phyloP scores from a whole-genome alignment of 2,329 filamentous ascomycete species.

The Tolypocladium amazonense region DNA sequence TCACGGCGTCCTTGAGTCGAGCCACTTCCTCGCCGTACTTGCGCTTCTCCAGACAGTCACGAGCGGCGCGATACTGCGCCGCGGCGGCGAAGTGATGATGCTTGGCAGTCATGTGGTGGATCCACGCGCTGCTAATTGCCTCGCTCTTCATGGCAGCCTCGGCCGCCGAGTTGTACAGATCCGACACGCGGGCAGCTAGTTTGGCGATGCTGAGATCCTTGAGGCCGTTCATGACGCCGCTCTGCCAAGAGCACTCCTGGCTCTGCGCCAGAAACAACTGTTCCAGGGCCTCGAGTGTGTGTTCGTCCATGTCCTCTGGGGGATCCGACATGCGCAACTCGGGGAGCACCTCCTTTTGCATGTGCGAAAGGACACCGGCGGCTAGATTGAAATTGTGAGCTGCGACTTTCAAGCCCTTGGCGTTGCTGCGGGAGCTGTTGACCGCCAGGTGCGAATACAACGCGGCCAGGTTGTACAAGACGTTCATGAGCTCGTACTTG shows the following conservation, averaged over 20 bases:
- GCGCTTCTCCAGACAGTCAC: conserved; percentile 84
- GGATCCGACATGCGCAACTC: conserved; percentile 72
- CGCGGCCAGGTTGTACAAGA: conserved; percentile 86
- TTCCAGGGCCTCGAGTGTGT: conserved; percentile 74
- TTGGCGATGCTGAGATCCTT: conserved; percentile 91
- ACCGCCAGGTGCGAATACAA: conserved; percentile 89
- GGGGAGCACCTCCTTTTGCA: conserved; percentile 67
- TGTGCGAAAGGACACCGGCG: conserved; percentile 71
- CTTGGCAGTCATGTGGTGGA: conserved; percentile 94
- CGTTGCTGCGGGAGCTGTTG: conserved; percentile 63
- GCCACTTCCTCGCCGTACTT: conserved; percentile 95
- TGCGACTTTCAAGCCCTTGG: conserved; percentile 77
- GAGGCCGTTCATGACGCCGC: conserved; percentile 85
- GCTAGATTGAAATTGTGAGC: conserved; percentile 84
- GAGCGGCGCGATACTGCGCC: conserved; percentile 83
- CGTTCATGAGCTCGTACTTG: conserved; percentile 79
- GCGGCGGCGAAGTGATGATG: conserved; percentile 95
- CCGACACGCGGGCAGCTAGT: conserved; percentile 78
- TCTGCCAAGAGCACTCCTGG: conserved; percentile 97
- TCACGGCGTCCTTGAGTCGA: conserved; percentile 68
- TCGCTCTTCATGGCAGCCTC: conserved; percentile 84
- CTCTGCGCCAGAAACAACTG: conserved; percentile 83
- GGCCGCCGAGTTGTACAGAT: conserved; percentile 75
- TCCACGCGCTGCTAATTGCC: conserved; percentile 87
- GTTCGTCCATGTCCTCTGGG: conserved; percentile 90